These are phyloP conservation scores for Pedinophyceae sp. DNA, from an alignment of 139 green algal species.

Conservation along the genomic window DNA sequence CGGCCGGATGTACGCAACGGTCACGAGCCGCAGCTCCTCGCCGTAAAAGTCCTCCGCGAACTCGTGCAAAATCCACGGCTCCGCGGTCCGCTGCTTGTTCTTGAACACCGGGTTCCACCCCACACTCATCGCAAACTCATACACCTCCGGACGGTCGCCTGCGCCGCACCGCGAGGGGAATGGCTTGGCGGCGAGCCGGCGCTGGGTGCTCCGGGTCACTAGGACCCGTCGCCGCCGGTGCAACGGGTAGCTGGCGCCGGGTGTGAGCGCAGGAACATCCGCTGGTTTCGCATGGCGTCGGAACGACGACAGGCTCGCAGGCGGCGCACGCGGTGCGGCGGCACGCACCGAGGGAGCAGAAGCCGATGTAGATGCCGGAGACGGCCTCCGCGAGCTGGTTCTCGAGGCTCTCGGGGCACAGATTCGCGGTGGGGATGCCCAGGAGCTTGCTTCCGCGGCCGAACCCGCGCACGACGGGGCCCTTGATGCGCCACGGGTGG, in stretches of 20 bases:
- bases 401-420: slow-evolving; percentile 40
- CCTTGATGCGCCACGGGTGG: slow-evolving; percentile 36
- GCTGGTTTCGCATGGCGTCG: slow-evolving; percentile 7
- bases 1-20: slow-evolving; percentile 75
- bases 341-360: slow-evolving; percentile 23
- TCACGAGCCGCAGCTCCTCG: slow-evolving; percentile 38
- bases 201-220: neutral
- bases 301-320: too few species aligned
- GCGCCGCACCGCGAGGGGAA: slow-evolving; percentile 7
- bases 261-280: slow-evolving; percentile 7
- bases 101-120: slow-evolving; percentile 77
- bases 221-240: neutral
- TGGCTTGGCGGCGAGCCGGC: too few species aligned
- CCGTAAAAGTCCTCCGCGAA: slow-evolving; percentile 74
- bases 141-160: slow-evolving; percentile 12
- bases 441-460: slow-evolving; percentile 69
- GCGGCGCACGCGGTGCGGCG: too few species aligned
- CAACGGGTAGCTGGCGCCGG: neutral
- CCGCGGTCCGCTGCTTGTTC: slow-evolving; percentile 32
- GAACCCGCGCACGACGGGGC: slow-evolving; percentile 81
- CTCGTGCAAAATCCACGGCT: slow-evolving; percentile 65
- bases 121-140: slow-evolving; percentile 58
- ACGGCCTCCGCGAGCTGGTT: slow-evolving; percentile 47
- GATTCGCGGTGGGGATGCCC: slow-evolving; percentile 83
- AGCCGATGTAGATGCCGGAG: slow-evolving; percentile 72